Evolutionary conservation across 371 early-diverging fungal genomes (phyloP), one percentile per base, ranked within the genome.

Genomic region (Parasitella parasitica): DNA sequence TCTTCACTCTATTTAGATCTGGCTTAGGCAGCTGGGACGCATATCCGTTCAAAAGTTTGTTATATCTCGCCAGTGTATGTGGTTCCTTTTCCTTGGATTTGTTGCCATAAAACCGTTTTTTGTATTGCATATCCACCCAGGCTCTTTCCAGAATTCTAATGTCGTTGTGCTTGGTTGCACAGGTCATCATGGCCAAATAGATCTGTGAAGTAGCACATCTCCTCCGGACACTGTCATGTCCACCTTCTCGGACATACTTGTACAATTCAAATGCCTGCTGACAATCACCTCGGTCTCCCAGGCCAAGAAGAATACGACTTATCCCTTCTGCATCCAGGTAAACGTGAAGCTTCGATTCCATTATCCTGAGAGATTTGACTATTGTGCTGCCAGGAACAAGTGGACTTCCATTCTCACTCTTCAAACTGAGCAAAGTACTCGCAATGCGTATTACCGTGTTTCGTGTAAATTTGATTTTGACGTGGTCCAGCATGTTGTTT

Each of bases 1-100:
- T 38, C 36, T 71, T 71, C 1, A 67, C 37, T 2, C 65, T 57
- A 8, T 65, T 59, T 22, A 77, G 54, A 38, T 77, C 64, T 6
- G 76, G 78, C 13, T 26, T 24, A 0, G 81, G 78, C 30, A 70
- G 30, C 26, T 59, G 63, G 5, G 69, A 69, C 13, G 91, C 88
- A 64, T 94, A 92, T 3, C 89, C 89, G 59, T 93, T 83, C 57
- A 95, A 80, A 22, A 97, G 81, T 43, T 88, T 69, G 53, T 87
- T 89, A 72, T 87, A 91, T 0, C 90, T 83, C 1, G 81, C 71
- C 43, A 88, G 65, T 37, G 84, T 78, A 13, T 91, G 91, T 43
- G 73, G 26, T 24, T 63, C 43, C 12, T 59, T 65, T 6, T 32
- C 43, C 20, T 50, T 37, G 7, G 28, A 36, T 26, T 26, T 11